phyloP scores from a whole-genome alignment of 2,329 filamentous ascomycete genomes.

The Alternaria angustiovoidea region DNA sequence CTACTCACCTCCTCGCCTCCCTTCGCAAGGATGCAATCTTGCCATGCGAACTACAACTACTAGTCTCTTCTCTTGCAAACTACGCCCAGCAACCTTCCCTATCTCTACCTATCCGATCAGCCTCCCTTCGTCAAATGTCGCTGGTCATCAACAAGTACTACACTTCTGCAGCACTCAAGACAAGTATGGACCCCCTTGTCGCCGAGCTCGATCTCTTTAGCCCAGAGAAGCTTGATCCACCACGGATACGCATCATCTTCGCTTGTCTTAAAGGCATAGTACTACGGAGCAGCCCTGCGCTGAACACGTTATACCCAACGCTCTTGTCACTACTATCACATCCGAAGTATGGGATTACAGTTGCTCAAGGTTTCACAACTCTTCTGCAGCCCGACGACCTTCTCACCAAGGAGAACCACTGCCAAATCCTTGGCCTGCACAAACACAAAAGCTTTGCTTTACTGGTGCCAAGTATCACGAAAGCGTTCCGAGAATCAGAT shows the following conservation, averaged over 20 bases:
- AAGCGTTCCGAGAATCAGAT: slow-evolving; percentile 58
- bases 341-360: slow-evolving; percentile 57
- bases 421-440: slow-evolving; percentile 67
- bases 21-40: slow-evolving; percentile 48
- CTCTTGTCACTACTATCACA: slow-evolving; percentile 62
- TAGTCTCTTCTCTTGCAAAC: slow-evolving; percentile 50
- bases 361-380: slow-evolving; percentile 66
- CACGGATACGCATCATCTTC: slow-evolving; percentile 64
- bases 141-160: slow-evolving; percentile 60
- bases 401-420: slow-evolving; percentile 67
- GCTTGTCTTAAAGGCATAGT: slow-evolving; percentile 68
- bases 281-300: slow-evolving; percentile 60
- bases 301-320: slow-evolving; percentile 52
- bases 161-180: slow-evolving; percentile 50
- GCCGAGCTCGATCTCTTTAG: slow-evolving; percentile 42
- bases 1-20: slow-evolving; percentile 65
- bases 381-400: slow-evolving; percentile 69
- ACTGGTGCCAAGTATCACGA: slow-evolving; percentile 64
- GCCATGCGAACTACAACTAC: slow-evolving; percentile 41
- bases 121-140: slow-evolving; percentile 54
- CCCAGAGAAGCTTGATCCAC: slow-evolving; percentile 43
- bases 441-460: slow-evolving; percentile 71
- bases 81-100: slow-evolving; percentile 44
- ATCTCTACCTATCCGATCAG: slow-evolving; percentile 40
- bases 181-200: slow-evolving; percentile 52